Conservation (phyloP, 805 yeast species). For the Starmerella apis region DNA sequence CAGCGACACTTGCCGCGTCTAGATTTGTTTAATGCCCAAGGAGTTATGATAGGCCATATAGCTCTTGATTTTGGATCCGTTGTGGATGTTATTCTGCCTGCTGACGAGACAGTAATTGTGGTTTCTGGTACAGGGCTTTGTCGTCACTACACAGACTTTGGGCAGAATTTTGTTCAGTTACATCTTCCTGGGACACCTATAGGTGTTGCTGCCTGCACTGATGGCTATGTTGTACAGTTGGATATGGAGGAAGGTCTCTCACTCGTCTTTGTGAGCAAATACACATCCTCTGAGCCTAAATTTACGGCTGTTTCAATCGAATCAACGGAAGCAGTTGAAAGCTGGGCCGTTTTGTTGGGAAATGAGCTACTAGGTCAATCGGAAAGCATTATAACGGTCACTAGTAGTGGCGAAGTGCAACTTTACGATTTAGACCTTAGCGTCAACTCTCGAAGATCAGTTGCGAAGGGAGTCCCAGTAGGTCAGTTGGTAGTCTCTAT, state of each 20-base stretch:
- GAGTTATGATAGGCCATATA: conserved; percentile 24
- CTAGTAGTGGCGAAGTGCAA: neutral
- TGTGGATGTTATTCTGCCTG: conserved; percentile 44
- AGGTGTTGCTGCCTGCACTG: neutral
- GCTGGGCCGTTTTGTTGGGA: neutral
- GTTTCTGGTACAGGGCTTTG: conserved; percentile 44
- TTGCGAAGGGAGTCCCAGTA: neutral
- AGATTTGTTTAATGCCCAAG: conserved; percentile 29
- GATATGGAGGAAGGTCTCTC: neutral
- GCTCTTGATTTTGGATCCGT: conserved; percentile 43
- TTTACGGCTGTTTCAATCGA: neutral
- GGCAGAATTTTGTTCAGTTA: conserved; percentile 45
- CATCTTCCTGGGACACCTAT: neutral
- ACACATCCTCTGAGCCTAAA: conserved; percentile 3
- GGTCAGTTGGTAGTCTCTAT: neutral
- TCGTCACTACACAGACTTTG: conserved; percentile 53
- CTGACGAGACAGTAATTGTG: conserved; percentile 46
- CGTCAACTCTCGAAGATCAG: neutral
- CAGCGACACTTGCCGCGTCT: conserved; percentile 19
- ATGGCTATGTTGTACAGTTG: conserved; percentile 5
- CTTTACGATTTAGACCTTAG: neutral
- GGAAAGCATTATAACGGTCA: neutral
- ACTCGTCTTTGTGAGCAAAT: neutral
- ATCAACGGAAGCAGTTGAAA: neutral
- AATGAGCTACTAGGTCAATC: neutral